These are phyloP conservation scores for Dactylella cylindrospora DNA, from an alignment of 2,329 filamentous ascomycete genomes.

Conservation along the genomic window DNA sequence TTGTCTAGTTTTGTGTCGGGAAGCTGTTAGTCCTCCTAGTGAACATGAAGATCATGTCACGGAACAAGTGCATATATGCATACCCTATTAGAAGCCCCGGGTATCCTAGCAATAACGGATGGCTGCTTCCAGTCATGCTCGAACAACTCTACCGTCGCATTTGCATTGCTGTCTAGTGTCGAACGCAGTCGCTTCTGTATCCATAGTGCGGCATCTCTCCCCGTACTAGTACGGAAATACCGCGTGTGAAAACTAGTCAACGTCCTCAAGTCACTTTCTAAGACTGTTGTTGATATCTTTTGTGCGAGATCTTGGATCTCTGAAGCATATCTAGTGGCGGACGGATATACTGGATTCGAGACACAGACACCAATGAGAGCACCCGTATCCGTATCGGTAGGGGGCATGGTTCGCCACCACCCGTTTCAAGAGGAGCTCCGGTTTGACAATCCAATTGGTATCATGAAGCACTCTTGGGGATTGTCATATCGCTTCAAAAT, in stretches of 20 bases:
- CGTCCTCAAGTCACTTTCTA: slow-evolving; percentile 3
- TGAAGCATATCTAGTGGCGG: too few species aligned
- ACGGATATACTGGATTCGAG: too few species aligned
- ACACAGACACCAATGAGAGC: too few species aligned
- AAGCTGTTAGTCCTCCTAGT: too few species aligned
- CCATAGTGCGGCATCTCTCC: slow-evolving; percentile 24
- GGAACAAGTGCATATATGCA: not conserved
- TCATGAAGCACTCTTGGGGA: too few species aligned
- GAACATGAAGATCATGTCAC: not conserved
- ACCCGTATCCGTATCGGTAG: too few species aligned
- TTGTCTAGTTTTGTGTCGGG: slow-evolving; percentile 77
- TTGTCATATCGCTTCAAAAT: too few species aligned
- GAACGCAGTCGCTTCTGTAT: slow-evolving; percentile 1
- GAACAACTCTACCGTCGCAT: slow-evolving; percentile 61
- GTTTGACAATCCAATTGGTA: too few species aligned
- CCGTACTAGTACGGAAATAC: slow-evolving; percentile 19
- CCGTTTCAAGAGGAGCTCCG: too few species aligned
- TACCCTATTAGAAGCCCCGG: slow-evolving; percentile 57
- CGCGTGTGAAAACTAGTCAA: slow-evolving; percentile 30
- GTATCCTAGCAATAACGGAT: slow-evolving; percentile 85
- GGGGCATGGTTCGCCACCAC: too few species aligned
- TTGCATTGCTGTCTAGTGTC: not conserved
- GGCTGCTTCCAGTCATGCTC: slow-evolving; percentile 82
- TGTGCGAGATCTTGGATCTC: not conserved
- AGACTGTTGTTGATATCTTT: not conserved